Percentiles rank a stretch among this genome's conserved stretches.
These are phyloP conservation scores for Anthracocystis walkeri DNA, from an alignment of 1,284 basidiomycete genomes.

Conservation along the genomic window DNA sequence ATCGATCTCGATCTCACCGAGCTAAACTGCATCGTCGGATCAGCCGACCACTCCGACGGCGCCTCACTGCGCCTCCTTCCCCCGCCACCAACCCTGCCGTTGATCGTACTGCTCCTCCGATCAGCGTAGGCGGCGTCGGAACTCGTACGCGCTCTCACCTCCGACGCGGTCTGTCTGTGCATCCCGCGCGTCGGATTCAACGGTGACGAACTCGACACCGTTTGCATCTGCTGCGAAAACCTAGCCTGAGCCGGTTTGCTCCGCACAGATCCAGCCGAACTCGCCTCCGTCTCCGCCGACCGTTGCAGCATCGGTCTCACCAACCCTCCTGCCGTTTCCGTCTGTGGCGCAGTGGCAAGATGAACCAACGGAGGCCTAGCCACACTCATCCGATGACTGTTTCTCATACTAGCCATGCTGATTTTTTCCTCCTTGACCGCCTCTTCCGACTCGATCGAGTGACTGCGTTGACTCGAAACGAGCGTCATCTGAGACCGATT, in stretches of 20 bases:
- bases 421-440: conserved; percentile 3
- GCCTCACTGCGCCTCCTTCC: conserved; percentile 35
- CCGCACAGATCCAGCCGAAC: conserved; percentile 18
- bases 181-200: conserved; percentile 24
- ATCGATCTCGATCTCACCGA: conserved; percentile 14
- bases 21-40: conserved; percentile 9
- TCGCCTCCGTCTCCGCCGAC: conserved; percentile 30
- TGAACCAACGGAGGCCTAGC: conserved; percentile 35
- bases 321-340: conserved; percentile 4
- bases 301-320: conserved; percentile 20
- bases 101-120: conserved; percentile 8
- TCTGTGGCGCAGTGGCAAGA: conserved; percentile 34
- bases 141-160: conserved; percentile 19
- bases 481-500: conserved; percentile 34
- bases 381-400: conserved; percentile 36
- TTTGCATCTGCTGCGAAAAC: conserved; percentile 9
- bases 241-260: conserved; percentile 24
- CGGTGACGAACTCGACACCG: conserved; percentile 11
- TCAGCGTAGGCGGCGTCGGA: conserved; percentile 28
- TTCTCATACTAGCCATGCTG: conserved; percentile 18
- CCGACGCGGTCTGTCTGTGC: conserved; percentile 24
- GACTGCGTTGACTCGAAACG: conserved; percentile 30
- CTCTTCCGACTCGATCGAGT: conserved; percentile 24
- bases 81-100: conserved; percentile 2
- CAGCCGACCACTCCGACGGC: conserved; percentile 35